Conservation (phyloP, 371 early-diverging fungal species). For the Syncephalastrum racemosum region DNA sequence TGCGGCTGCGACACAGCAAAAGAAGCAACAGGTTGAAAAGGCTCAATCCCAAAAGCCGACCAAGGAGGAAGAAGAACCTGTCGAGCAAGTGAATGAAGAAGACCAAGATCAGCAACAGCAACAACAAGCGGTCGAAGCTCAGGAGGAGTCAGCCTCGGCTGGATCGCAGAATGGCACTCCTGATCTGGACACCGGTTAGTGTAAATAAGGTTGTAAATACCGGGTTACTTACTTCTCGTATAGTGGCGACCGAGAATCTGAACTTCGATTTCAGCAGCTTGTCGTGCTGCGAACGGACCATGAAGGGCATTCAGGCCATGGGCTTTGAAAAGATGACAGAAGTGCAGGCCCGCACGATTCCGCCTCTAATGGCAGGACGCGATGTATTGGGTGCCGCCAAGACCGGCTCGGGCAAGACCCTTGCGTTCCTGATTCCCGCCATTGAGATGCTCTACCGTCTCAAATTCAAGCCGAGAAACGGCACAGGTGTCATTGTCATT, state of each 20-base stretch:
- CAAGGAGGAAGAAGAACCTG: no score
- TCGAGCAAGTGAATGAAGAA: no score
- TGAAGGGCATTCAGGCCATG: constrained; percentile 89
- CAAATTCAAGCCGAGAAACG: constrained; percentile 94
- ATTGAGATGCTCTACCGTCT: constrained; percentile 85
- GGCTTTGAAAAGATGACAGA: constrained; percentile 96
- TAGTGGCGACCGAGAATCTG: constrained; percentile 12
- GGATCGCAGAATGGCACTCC: no score
- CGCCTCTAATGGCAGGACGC: constrained; percentile 91
- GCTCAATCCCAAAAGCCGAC: no score
- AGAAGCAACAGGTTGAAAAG: no score
- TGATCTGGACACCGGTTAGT: no score
- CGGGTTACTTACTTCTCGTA: no score
- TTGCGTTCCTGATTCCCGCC: constrained; percentile 97
- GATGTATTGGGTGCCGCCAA: constrained; percentile 99
- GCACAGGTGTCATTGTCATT: constrained; percentile 95
- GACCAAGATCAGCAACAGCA: no score
- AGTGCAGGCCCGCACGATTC: constrained; percentile 96
- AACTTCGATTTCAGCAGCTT: constrained; percentile 63
- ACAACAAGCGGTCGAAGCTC: no score
- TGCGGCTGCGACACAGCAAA: no score
- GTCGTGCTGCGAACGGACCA: constrained; percentile 65
- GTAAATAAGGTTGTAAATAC: no score
- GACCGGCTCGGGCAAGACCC: constrained; percentile 99
- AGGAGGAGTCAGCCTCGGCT: no score